Evolutionary conservation across 257 asterid genomes (phyloP), one percentile per base, ranked within the genome.

Genomic region (Nicotiana sylvestris): DNA sequence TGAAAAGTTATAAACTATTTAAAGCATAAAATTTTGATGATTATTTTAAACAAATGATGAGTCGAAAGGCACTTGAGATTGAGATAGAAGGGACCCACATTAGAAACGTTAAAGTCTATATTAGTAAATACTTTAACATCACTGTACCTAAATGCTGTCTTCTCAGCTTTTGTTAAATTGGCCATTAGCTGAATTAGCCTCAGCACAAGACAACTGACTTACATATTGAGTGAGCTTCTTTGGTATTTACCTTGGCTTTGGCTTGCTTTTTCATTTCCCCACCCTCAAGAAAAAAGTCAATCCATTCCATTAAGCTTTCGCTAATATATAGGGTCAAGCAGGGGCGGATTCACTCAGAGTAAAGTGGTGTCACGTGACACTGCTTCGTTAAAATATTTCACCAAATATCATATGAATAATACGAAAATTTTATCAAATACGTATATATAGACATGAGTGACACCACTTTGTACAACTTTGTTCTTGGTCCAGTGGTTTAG

Each of bases 51-150:
- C 51, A 81, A 60, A 83, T 61, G 88, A 89, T 90, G 96, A 91
- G 89, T 87, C 93, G 87, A 90, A 81, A 76, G 81, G 91, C 93
- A 90, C 89, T 91, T 78, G 81, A 86, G 37, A 64, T 81, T 77
- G 80, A 86, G 90, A 88, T 83, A 86, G 80, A 85, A 82, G 90
- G 93, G 93, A 17, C 93, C 93, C 90, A 30, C 76, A 15, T 37
- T 74, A 49, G n/a, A 51, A 76, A 25, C 15, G 16, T 27, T 13
- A 21, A 27, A 3, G 69, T 81, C 68, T 85, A 84, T 78, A 81
- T 82, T 82, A 27, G 53, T 85, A 82, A 82, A 43, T 85, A 35
- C 81, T 82, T 85, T 27, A 57, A 7, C 17, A 74, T 49, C 27
- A 46, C 13, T 65, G 76, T 83, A 83, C 91, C 91, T 85, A 88